Percentiles rank a stretch among this genome's conserved stretches.
Evolutionary conservation across 768 basidiomycete genomes (phyloP).

Genomic region (Pisolithus orientalis): DNA sequence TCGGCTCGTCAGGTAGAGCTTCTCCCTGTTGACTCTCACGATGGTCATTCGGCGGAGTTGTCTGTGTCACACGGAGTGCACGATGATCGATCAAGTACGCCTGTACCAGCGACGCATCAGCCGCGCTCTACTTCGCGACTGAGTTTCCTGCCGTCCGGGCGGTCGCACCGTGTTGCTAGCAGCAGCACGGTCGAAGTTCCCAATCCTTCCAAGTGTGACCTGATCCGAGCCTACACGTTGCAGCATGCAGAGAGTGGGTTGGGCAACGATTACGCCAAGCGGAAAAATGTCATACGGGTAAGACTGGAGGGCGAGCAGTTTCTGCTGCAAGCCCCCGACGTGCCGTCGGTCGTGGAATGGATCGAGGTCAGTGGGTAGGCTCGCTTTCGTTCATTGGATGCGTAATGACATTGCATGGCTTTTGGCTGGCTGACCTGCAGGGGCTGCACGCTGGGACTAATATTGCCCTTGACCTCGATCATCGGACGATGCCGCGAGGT

Average conservation of each 20-base stretch:
- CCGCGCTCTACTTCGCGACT: slow-evolving; percentile 17
- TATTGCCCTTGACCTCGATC: slow-evolving; percentile 87
- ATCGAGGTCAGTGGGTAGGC: slow-evolving; percentile 67
- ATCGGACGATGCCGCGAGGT: slow-evolving; percentile 86
- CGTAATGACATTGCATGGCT: slow-evolving; percentile 3
- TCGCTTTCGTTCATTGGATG: background rate
- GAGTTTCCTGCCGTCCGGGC: slow-evolving; percentile 16
- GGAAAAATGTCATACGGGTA: slow-evolving; percentile 89
- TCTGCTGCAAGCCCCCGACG: slow-evolving; percentile 80
- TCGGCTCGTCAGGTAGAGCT: slow-evolving; percentile 12
- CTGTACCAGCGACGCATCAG: slow-evolving; percentile 8
- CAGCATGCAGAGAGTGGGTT: slow-evolving; percentile 91
- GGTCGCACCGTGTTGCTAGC: slow-evolving; percentile 5
- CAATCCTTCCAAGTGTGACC: slow-evolving; percentile 42
- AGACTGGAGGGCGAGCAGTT: slow-evolving; percentile 96
- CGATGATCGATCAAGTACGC: slow-evolving; percentile 8
- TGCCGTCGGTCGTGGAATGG: slow-evolving; percentile 86
- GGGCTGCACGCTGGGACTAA: slow-evolving; percentile 89
- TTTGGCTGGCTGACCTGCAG: slow-evolving; percentile 30
- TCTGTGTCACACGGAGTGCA: slow-evolving; percentile 7
- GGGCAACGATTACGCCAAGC: slow-evolving; percentile 91
- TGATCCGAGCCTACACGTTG: slow-evolving; percentile 72
- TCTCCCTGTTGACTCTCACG: slow-evolving; percentile 17
- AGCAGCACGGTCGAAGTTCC: slow-evolving; percentile 22
- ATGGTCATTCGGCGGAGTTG: slow-evolving; percentile 15